Conservation (phyloP, 176 grass and related monocot species). For the Raddia distichophylla region DNA sequence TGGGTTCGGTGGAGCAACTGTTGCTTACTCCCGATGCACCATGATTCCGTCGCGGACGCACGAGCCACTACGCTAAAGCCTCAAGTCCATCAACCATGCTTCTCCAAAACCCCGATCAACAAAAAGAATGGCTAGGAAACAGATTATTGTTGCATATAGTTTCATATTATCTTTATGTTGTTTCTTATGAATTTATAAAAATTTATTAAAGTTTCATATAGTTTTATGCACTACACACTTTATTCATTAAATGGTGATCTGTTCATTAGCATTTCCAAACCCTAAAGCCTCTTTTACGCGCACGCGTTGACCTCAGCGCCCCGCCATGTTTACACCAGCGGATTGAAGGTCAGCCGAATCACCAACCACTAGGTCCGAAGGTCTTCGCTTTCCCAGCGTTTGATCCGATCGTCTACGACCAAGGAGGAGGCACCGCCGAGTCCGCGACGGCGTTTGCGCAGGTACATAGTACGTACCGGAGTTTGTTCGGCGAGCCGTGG, state of each 20-base stretch:
- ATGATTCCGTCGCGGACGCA: conserved; percentile 12
- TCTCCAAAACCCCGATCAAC: no score
- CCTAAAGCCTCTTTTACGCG: conserved; percentile 3
- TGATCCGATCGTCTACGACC: conserved; percentile 3
- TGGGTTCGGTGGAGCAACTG: conserved; percentile 47
- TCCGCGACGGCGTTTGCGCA: neutral
- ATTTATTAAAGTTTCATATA: no score
- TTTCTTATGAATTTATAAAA: no score
- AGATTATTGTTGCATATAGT: no score
- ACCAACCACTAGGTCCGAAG: neutral
- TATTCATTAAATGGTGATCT: no score
- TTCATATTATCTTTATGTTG: no score
- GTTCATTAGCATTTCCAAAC: no score
- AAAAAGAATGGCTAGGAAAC: no score
- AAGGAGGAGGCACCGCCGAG: neutral
- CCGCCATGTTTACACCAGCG: neutral
- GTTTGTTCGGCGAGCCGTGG: conserved; percentile 12
- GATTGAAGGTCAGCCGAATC: neutral
- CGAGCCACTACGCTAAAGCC: conserved; percentile 19
- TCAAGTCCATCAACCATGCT: neutral
- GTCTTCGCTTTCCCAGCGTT: conserved; percentile 25
- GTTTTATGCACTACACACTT: no score
- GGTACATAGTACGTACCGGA: neutral
- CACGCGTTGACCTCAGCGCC: conserved; percentile 39
- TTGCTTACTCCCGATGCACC: neutral